These are phyloP conservation scores for Hygrocybe punicea DNA, from an alignment of 768 basidiomycete species.

Conservation along the genomic window DNA sequence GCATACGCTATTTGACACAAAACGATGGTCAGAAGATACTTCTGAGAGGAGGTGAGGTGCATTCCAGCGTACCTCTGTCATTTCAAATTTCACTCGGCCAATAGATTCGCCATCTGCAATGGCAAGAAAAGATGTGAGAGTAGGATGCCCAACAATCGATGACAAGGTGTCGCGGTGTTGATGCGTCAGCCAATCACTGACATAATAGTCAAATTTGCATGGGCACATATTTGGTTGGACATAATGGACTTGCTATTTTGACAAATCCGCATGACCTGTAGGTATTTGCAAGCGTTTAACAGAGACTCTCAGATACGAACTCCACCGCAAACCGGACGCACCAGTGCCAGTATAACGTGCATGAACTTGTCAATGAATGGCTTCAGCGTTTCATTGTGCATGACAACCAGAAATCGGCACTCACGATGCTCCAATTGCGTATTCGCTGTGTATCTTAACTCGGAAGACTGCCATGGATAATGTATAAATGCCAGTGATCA, in stretches of 20 bases:
- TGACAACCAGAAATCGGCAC: slow-evolving; percentile 29
- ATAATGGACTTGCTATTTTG: slow-evolving; percentile 74
- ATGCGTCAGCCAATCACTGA: slow-evolving; percentile 95
- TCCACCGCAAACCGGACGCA: slow-evolving; percentile 34
- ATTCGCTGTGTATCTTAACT: slow-evolving; percentile 93
- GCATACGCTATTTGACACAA: slow-evolving; percentile 63
- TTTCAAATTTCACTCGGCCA: slow-evolving; percentile 86
- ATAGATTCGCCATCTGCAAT: slow-evolving; percentile 94
- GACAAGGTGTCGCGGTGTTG: slow-evolving; percentile 95
- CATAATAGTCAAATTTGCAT: neutral
- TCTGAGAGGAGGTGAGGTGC: slow-evolving; percentile 13
- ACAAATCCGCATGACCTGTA: slow-evolving; percentile 89
- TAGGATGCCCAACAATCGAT: slow-evolving; percentile 88
- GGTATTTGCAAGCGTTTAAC: no score
- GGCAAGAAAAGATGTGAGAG: slow-evolving; percentile 80
- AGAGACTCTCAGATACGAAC: neutral
- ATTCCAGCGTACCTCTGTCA: slow-evolving; percentile 73
- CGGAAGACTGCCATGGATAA: slow-evolving; percentile 66
- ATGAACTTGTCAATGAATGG: slow-evolving; percentile 59
- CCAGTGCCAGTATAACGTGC: slow-evolving; percentile 95
- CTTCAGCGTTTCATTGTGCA: slow-evolving; percentile 13
- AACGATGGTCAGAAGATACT: slow-evolving; percentile 8
- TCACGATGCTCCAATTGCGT: slow-evolving; percentile 92
- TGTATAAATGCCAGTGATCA: neutral
- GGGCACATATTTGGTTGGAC: neutral